A percentile compares a stretch with the other conserved stretches of the same genome.
Conservation (phyloP, 192 early-diverging fungal genomes). For the Backusella australiensis region DNA sequence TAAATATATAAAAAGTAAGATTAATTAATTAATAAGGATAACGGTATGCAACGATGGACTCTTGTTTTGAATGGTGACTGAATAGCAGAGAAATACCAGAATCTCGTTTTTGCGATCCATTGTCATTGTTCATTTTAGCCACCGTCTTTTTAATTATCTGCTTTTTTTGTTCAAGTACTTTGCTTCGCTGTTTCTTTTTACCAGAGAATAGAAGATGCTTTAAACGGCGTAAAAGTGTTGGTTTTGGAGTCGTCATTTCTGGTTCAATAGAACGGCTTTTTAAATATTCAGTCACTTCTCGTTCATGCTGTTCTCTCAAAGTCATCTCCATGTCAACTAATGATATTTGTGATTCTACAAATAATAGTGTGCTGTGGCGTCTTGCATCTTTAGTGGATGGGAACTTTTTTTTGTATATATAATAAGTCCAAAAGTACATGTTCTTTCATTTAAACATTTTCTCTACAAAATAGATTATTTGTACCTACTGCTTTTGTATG, state of each 20-base stretch:
- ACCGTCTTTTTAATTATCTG: not conserved
- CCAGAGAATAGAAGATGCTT: not conserved
- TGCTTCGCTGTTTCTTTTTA: not conserved
- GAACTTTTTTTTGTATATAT: not conserved
- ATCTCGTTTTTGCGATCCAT: not conserved
- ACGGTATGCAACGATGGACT: not conserved
- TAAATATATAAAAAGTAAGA: not conserved
- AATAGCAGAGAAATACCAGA: not conserved
- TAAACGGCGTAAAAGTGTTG: not conserved
- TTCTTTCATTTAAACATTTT: not conserved
- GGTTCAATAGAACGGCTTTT: not conserved
- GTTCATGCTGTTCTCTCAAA: not conserved
- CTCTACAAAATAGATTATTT: not conserved
- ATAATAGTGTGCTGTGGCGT: not conserved
- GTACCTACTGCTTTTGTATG: not conserved
- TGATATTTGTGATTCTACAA: constrained; percentile 4
- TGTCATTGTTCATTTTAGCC: not conserved
- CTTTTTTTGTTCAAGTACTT: not conserved
- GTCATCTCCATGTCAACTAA: not conserved
- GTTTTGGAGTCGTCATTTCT: not conserved
- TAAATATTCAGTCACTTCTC: not conserved
- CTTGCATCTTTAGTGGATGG: not conserved
- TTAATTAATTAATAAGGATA: not conserved
- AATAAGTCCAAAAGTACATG: not conserved
- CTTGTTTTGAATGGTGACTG: not conserved